A percentile compares a stretch with the other conserved stretches of the same genome.
Evolutionary conservation across 768 basidiomycete species (phyloP).

Genomic region (Lactarius trivialis): DNA sequence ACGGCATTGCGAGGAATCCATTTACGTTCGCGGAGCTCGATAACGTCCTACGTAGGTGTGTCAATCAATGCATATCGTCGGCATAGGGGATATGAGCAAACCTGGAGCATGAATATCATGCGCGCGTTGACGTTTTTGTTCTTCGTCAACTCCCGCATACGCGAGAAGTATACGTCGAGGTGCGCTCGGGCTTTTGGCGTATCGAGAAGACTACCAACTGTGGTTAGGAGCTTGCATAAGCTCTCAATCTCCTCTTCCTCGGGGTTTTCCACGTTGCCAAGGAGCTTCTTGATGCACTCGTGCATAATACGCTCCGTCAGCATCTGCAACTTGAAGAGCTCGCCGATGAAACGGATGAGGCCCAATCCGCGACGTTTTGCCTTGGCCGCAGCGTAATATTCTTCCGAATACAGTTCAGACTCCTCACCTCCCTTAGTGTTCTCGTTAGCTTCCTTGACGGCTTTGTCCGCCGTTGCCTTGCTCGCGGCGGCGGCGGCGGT

Average conservation of each 20-base stretch:
- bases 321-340: slow-evolving; percentile 99
- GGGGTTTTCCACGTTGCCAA: slow-evolving; percentile 89
- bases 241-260: slow-evolving; percentile 98
- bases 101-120: slow-evolving; percentile 95
- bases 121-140: slow-evolving; percentile 72
- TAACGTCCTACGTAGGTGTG: slow-evolving; percentile 59
- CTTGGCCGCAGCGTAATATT: slow-evolving; percentile 94
- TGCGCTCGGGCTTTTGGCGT: slow-evolving; percentile 73
- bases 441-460: slow-evolving; percentile 44
- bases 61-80: slow-evolving; percentile 6
- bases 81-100: slow-evolving; percentile 28
- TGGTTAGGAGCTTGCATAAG: slow-evolving; percentile 85
- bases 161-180: slow-evolving; percentile 88
- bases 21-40: slow-evolving; percentile 78
- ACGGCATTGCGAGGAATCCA: slow-evolving; percentile 71
- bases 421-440: slow-evolving; percentile 37
- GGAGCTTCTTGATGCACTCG: slow-evolving; percentile 93
- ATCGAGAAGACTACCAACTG: slow-evolving; percentile 81
- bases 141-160: slow-evolving; percentile 80
- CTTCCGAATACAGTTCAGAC: slow-evolving; percentile 82
- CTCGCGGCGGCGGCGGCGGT: slow-evolving; percentile 80
- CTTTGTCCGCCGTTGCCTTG: slow-evolving; percentile 82
- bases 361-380: slow-evolving; percentile 96
- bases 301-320: slow-evolving; percentile 97
- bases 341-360: slow-evolving; percentile 96